Base-by-base conservation (phyloP, 2,329 filamentous ascomycete species). In the Penicillium sp. region DNA sequence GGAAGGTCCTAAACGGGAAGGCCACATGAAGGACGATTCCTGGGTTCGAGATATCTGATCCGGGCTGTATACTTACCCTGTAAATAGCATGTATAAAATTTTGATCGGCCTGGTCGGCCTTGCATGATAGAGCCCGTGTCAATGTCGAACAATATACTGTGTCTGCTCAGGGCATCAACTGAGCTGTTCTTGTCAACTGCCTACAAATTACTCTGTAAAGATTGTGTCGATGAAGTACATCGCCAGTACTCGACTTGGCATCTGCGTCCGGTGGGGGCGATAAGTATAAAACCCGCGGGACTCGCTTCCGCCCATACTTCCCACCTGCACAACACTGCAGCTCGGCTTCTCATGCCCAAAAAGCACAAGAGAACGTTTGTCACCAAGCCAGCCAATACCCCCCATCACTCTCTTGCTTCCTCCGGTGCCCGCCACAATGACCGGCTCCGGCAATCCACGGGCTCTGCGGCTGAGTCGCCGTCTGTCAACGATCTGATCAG, bases 1-100 rank as follows among this genome's bases (percentile, higher is more conserved):
- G 48, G 80, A 80, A 56, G 78, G 78, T 0, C 63, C 62, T 0
- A 71, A 71, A 45, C 60, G 65, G 21, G 76, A 78, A 50, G 80
- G 80, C 2, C 72, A 70, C 49, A 81, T 79, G 71, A 68, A 75
- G 33, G 80, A 83, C 59, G 78, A 76, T 17, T 81, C 77, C 42
- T 77, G 75, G 64, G 74, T 81, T 30, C 75, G 75, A 52, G 79
- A 83, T 59, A 68, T 70, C 23, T 81, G 57, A 68, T 29, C 34
- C 31, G 8, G 14, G n/a, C n/a, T 31, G 28, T 31, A 31, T 13
- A 27, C 23, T n/a, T 28, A 39, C 11, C 21, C 23, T 51, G 41
- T 49, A 54, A 45, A 42, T 44, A 51, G 32, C 41, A 31, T 55
- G 41, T 43, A 48, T 38, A 37, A 31, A 48, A 33, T 41, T 37